phyloP scores from a whole-genome alignment of 306 rosid genomes.

The Bauhinia variegata region DNA sequence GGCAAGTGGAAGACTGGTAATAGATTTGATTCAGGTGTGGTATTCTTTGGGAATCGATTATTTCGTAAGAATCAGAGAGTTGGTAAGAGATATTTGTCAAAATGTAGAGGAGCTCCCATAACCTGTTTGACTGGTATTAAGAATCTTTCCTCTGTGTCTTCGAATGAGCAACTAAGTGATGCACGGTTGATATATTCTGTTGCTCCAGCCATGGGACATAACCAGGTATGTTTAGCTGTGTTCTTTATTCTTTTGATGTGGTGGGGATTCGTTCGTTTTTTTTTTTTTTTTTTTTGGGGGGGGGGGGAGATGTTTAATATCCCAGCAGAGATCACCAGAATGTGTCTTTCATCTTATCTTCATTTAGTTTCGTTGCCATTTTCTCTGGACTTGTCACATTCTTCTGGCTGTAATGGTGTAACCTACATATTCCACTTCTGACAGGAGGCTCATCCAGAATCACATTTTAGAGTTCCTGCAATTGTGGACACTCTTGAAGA shows the following conservation, averaged over 20 bases:
- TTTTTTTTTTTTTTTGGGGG: neutral
- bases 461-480: slow-evolving; percentile 91
- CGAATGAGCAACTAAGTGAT: slow-evolving; percentile 42
- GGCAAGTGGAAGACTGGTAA: slow-evolving; percentile 34
- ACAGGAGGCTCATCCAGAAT: slow-evolving; percentile 98
- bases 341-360: neutral
- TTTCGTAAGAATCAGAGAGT: slow-evolving; percentile 35
- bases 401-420: slow-evolving; percentile 29
- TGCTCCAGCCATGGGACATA: slow-evolving; percentile 97
- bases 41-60: slow-evolving; percentile 17
- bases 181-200: slow-evolving; percentile 74
- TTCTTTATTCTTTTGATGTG: neutral
- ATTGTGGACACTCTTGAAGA: slow-evolving; percentile 64
- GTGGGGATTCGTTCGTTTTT: neutral
- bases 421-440: slow-evolving; percentile 20
- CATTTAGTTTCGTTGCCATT: slow-evolving; percentile 20
- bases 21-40: slow-evolving; percentile 16
- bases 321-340: neutral
- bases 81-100: slow-evolving; percentile 29
- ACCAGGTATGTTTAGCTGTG: slow-evolving; percentile 55
- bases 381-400: slow-evolving; percentile 15
- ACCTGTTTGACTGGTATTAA: slow-evolving; percentile 42
- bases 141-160: slow-evolving; percentile 33
- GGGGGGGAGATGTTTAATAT: neutral
- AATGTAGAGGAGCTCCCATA: slow-evolving; percentile 33